Base-by-base conservation (phyloP, 208 protist species). In the Trypanosoma boissoni region DNA sequence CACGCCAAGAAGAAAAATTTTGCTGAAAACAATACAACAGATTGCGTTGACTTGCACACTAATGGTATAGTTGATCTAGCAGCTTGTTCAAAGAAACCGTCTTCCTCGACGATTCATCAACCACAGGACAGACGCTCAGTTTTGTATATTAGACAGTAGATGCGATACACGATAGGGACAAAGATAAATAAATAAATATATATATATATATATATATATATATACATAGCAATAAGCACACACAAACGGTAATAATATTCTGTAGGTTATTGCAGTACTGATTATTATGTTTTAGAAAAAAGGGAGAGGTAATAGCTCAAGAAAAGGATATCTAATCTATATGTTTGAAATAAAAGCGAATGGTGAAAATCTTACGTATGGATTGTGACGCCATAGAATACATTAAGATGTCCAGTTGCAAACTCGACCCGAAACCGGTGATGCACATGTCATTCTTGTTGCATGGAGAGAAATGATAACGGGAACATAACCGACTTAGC, bases 351-450 rank as follows among this genome's bases (percentile, higher is more conserved):
- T 71, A 18, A 82, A 67, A 14, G 79, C 85, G 3, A 80, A 93
- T 18, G 73, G 63, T 26, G 67, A 65, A 9, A 79, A 77, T 0
- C 70, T 75, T 21, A 66, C 77, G 48, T 93, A 93, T 0, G 86
- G 86, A 41, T 93, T 93, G 60, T 93, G 86, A 1, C 82, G 76
- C 83, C 86, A 93, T 26, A 90, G 69, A 42, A 88, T 48, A 31
- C 80, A 77, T 3, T 68, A 72, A 0, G 82, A 56, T 18, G 79
- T 90, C 20, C 77, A 89, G 60, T 74, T 88, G 48, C 84, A 81
- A 6, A 82, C 90, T 7, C 80, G 72, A 8, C 61, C 59, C 68
- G 78, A 41, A 0, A 41, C 37, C 1, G 80, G 78, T 0, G 83
- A 91, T 51, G 70, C 68, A 10, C 72, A 63, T 66, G 85, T 55